phyloP scores from a whole-genome alignment of 192 early-diverging fungal genomes.

The Radiomyces spectabilis region DNA sequence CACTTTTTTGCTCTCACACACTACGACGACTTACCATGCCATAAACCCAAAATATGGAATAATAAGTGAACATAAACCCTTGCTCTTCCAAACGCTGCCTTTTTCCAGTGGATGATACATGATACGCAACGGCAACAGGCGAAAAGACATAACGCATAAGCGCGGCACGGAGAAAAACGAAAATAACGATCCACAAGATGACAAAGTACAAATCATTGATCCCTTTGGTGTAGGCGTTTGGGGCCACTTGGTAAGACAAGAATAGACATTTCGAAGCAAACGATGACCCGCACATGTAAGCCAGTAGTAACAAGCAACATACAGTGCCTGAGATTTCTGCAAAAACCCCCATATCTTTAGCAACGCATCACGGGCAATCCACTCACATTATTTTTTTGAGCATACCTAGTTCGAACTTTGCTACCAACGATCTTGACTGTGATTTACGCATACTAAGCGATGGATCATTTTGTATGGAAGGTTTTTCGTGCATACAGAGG shows the following conservation, averaged over 20 bases:
- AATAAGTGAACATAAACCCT: constrained; percentile 57
- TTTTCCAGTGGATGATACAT: constrained; percentile 26
- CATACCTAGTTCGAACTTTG: too few species aligned
- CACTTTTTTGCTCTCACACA: background rate
- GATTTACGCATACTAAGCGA: too few species aligned
- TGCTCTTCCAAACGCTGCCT: constrained; percentile 60
- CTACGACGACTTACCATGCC: constrained; percentile 47
- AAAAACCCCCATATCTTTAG: too few species aligned
- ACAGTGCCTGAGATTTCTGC: too few species aligned
- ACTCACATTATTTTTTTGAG: too few species aligned
- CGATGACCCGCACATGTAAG: background rate
- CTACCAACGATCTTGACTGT: too few species aligned
- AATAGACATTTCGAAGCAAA: background rate
- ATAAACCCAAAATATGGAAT: constrained; percentile 49
- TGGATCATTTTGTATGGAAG: too few species aligned
- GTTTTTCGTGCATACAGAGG: too few species aligned
- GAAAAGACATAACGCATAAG: constrained; percentile 39
- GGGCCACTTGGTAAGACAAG: background rate
- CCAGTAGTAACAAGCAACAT: too few species aligned
- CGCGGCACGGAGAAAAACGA: constrained; percentile 46
- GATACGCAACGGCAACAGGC: constrained; percentile 26
- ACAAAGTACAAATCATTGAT: constrained; percentile 50
- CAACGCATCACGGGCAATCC: too few species aligned
- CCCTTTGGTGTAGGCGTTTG: constrained; percentile 33
- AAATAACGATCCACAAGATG: constrained; percentile 52